Conservation (phyloP, 2,329 filamentous ascomycete genomes). For the Shiraia sp. region DNA sequence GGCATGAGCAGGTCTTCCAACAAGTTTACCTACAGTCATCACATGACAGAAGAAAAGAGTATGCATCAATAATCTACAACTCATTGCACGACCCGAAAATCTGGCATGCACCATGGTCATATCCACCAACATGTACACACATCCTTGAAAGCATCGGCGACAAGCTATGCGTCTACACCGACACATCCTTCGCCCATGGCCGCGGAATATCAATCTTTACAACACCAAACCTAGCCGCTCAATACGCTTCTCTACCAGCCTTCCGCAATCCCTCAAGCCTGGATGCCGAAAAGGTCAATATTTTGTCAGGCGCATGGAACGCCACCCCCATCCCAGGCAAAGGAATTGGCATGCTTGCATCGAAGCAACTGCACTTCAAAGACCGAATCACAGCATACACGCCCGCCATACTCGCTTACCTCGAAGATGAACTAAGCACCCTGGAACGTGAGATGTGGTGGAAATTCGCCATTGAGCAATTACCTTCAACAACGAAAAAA, state of each 20-base stretch:
- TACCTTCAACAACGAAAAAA: constrained; percentile 20
- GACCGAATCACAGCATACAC: constrained; percentile 36
- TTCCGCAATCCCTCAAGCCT: constrained; percentile 22
- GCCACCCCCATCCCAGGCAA: constrained; percentile 29
- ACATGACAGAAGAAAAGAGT: constrained; percentile 10
- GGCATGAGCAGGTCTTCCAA: constrained; percentile 23
- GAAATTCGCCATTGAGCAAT: constrained; percentile 26
- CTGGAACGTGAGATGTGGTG: constrained; percentile 35
- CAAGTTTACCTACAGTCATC: constrained; percentile 16
- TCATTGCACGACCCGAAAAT: not conserved
- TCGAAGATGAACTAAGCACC: constrained; percentile 32
- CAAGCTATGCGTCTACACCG: constrained; percentile 39
- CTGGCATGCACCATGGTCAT: constrained; percentile 26
- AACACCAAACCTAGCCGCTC: constrained; percentile 28
- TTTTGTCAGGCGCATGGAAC: constrained; percentile 19
- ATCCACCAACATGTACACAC: constrained; percentile 31
- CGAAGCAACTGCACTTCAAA: constrained; percentile 19
- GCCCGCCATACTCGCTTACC: constrained; percentile 34
- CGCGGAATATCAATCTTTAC: constrained; percentile 43
- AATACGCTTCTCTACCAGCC: constrained; percentile 26
- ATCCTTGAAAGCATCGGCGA: constrained; percentile 21
- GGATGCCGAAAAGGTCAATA: constrained; percentile 19
- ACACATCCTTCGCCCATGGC: constrained; percentile 26
- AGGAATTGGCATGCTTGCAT: constrained; percentile 38
- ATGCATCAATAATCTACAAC: not conserved